Evolutionary conservation across 306 rosid species (phyloP).

Genomic region (Acacia crassicarpa): DNA sequence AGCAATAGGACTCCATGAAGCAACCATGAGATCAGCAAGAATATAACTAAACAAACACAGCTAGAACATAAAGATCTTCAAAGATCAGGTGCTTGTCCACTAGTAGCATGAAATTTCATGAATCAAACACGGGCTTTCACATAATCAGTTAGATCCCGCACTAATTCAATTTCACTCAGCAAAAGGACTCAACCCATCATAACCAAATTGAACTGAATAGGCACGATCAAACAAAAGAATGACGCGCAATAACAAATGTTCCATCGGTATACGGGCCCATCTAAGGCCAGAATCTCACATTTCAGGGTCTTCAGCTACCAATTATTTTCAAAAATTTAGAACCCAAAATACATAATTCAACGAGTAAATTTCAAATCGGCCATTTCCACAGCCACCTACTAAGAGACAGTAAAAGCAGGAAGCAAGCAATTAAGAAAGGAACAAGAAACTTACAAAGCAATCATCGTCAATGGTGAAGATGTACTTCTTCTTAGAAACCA

Average conservation of each 20-base stretch:
- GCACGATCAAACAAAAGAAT: neutral
- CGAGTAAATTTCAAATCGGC: neutral
- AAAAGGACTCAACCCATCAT: neutral
- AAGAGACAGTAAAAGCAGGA: neutral
- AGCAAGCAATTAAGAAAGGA: neutral
- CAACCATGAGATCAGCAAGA: neutral
- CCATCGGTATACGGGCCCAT: neutral
- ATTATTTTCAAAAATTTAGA: neutral
- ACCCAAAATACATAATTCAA: neutral
- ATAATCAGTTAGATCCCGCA: neutral
- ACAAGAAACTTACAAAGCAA: slow-evolving; percentile 50
- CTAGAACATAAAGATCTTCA: neutral
- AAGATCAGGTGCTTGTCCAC: neutral
- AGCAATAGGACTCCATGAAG: neutral
- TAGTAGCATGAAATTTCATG: neutral
- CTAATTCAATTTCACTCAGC: neutral
- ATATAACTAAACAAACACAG: neutral
- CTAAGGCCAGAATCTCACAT: slow-evolving; percentile 6
- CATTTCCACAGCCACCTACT: neutral
- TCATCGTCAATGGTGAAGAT: slow-evolving; percentile 54
- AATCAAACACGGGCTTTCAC: slow-evolving; percentile 1
- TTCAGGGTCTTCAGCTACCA: neutral
- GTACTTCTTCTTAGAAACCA: slow-evolving; percentile 59
- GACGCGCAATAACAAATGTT: neutral
- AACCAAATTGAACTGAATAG: neutral